These are phyloP conservation scores for Brachypodium distachyon DNA, from an alignment of 202 grass and related monocot species.

Conservation along the genomic window DNA sequence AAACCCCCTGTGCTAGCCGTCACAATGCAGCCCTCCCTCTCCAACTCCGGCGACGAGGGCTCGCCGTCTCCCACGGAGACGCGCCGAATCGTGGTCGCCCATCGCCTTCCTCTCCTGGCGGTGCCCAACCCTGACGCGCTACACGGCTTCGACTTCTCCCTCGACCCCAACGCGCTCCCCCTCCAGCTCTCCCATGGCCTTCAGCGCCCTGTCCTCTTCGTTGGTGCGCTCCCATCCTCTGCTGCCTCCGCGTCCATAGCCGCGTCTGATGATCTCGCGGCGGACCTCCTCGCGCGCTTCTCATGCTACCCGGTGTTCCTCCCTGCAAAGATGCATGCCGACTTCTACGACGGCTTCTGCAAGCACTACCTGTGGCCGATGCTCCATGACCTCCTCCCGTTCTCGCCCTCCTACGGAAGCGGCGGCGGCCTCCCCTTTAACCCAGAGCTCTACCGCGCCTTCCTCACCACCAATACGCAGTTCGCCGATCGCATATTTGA, in stretches of 20 bases:
- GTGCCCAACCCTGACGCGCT: constrained; percentile 16
- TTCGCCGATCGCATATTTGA: constrained; percentile 50
- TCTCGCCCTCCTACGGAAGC: constrained; percentile 17
- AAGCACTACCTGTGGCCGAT: constrained; percentile 63
- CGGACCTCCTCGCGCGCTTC: constrained; percentile 30
- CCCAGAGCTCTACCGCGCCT: neutral
- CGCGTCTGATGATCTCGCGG: constrained; percentile 15
- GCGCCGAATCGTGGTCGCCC: constrained; percentile 51
- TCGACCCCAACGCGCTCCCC: constrained; percentile 45
- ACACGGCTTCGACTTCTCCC: constrained; percentile 46
- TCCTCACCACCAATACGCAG: constrained; percentile 37
- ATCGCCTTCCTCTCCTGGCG: constrained; percentile 57
- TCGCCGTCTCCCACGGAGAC: neutral
- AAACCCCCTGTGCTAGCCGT: neutral
- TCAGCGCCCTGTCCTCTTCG: constrained; percentile 36
- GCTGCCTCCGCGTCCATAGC: neutral
- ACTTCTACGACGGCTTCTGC: constrained; percentile 58
- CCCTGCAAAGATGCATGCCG: constrained; percentile 14
- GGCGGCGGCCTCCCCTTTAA: constrained; percentile 25
- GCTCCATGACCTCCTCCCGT: constrained; percentile 50
- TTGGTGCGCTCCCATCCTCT: constrained; percentile 41
- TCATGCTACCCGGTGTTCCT: constrained; percentile 40
- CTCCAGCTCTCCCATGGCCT: constrained; percentile 51
- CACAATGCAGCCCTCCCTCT: constrained; percentile 10
- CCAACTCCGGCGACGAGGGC: neutral